Evolutionary conservation across 1,139 yeast genomes (phyloP), one percentile per base, ranked within the genome.

Genomic region (Suhomyces ambrosiae): DNA sequence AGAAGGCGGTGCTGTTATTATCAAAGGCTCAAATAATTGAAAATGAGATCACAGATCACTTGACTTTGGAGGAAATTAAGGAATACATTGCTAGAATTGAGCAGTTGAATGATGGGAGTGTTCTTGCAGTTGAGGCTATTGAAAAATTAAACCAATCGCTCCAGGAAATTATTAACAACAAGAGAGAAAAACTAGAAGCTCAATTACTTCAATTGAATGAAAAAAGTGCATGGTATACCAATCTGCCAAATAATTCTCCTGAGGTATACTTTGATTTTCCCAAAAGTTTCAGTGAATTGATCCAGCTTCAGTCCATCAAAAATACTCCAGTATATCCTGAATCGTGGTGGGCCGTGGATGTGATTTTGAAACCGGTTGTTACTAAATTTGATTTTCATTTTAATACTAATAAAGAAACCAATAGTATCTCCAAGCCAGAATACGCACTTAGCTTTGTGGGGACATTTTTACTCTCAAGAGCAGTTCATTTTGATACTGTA

Each of bases 301-400:
- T 73, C 21, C 49, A 58, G 21, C 48, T 79, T 12, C 79, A 77
- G 37, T 54, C 62, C 5, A 53, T 75, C 7, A 43, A 50, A 7
- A 42, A 50, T 3, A 40, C 48, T 1, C 71, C 77, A 0, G 37
- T 37, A 4, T 68, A 71, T 33, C 80, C 80, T 0, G 56, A 63
- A 1, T 61, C 80, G 0, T 64, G 84, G 56, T 75, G 83, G 79
- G 84, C 82, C 1, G 69, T 86, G 33, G 74, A 74, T 23, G 57
- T 73, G 0, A 60, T 88, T 21, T 64, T 84, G 0, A 67, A 71
- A 28, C 82, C 84, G 7, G 74, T 86, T 39, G 68, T 67, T 16
- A 57, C 76, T 10, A 74, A 92, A 40, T 86, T 89, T 54, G 70
- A 76, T 30, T 90, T 74, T 60, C 96, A 90, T 60, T 90, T 90